Evolutionary conservation across 1,284 basidiomycete genomes (phyloP).

Genomic region (Sanghuangporus baumii): DNA sequence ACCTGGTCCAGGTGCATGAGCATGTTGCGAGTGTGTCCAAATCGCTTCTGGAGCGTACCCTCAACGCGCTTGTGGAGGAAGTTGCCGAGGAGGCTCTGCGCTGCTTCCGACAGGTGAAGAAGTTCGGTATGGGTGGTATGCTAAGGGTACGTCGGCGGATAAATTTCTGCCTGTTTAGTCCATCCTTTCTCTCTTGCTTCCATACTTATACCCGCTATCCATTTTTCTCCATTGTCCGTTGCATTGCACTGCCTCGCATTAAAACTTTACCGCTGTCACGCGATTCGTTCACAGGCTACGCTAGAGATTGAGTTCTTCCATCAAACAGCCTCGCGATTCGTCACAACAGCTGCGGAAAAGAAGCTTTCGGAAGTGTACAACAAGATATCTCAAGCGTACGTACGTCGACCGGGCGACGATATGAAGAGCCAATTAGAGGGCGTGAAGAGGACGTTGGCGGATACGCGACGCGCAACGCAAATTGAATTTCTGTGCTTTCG

Average conservation of each 20-base stretch:
- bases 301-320: constrained; percentile 99
- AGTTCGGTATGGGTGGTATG: constrained; percentile 98
- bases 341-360: constrained; percentile 74
- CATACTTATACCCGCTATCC: neutral
- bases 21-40: constrained; percentile 82
- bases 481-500: constrained; percentile 94
- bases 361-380: constrained; percentile 89
- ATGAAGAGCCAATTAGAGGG: constrained; percentile 85
- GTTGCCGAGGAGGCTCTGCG: constrained; percentile 77
- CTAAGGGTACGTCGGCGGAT: constrained; percentile 60
- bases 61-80: constrained; percentile 79
- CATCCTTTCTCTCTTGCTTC: neutral
- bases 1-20: constrained; percentile 88
- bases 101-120: constrained; percentile 81
- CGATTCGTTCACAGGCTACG: constrained; percentile 62
- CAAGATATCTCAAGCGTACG: constrained; percentile 90
- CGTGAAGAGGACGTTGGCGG: constrained; percentile 85
- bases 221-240: neutral
- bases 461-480: constrained; percentile 84
- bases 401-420: constrained; percentile 72
- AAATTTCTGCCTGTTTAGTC: neutral
- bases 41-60: constrained; percentile 73
- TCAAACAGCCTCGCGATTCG: constrained; percentile 87
- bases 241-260: too few relatives aligned
- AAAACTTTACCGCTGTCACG: too few relatives aligned